Evolutionary conservation across 805 yeast genomes (phyloP).

Genomic region (Starmerella vaccinii): DNA sequence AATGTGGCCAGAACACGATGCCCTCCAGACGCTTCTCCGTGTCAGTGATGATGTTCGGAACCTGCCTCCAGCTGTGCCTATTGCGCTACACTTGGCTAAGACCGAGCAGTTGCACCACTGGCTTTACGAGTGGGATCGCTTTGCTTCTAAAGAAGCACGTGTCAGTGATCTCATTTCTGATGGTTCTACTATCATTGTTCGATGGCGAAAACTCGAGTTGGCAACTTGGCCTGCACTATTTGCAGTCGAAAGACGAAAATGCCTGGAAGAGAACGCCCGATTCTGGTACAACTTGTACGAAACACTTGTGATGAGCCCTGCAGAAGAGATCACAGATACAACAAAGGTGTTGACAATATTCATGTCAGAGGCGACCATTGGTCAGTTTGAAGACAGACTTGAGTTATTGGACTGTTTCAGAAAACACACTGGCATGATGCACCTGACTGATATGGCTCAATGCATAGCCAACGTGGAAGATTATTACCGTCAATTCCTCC

Average conservation of each 20-base stretch:
- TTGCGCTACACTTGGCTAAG: constrained; percentile 68
- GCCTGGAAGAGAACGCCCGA: constrained; percentile 45
- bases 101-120: constrained; percentile 77
- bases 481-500: constrained; percentile 58
- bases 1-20: constrained; percentile 94
- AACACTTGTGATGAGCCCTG: constrained; percentile 40
- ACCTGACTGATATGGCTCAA: constrained; percentile 20
- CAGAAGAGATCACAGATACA: constrained; percentile 31
- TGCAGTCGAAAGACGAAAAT: constrained; percentile 41
- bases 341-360: constrained; percentile 60
- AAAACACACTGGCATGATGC: constrained; percentile 36
- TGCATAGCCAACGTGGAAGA: constrained; percentile 48
- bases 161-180: constrained; percentile 45
- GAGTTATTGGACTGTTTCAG: constrained; percentile 54
- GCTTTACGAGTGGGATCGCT: constrained; percentile 87
- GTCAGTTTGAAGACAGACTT: constrained; percentile 59
- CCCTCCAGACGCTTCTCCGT: constrained; percentile 55
- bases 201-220: constrained; percentile 85
- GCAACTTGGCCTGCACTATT: constrained; percentile 76
- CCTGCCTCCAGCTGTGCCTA: constrained; percentile 56
- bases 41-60: constrained; percentile 56
- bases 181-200: constrained; percentile 59
- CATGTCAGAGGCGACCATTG: constrained; percentile 63
- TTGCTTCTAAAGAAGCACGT: constrained; percentile 70
- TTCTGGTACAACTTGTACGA: constrained; percentile 94